Base-by-base conservation (phyloP, 164 flowering plant genomes). In the Stephania japonica region DNA sequence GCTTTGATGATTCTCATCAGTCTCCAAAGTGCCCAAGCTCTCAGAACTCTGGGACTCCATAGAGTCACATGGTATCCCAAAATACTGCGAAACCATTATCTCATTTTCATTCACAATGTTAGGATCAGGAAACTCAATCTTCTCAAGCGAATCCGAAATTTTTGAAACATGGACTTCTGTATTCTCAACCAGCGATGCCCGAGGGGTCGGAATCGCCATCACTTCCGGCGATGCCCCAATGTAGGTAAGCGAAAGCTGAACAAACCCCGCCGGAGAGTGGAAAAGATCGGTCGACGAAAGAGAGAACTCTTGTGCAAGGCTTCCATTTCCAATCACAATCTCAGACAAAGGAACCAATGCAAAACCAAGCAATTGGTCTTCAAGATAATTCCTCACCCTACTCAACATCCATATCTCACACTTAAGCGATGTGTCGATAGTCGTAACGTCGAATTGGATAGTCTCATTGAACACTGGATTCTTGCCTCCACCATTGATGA, bases 391-490 rank as follows among this genome's bases (percentile, higher is more conserved):
- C 81, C 78, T 89, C 74, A 88, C 97, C 80, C 99, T 86, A 75
- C 99, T 96, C 69, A 96, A 75, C 99, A 96, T 96, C 94, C 94
- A 96, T 72, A 96, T 77, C 87, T 96, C 99, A 82, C 98, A 93
- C 77, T 88, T 96, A 67, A 96, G 88, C 24, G 93, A 90, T 12
- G 85, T 70, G 16, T 93, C 89, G 0, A 85, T 26, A 4, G 86
- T 88, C 16, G 78, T 83, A 44, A 96, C 90, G 74, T 85, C 82
- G 70, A 96, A 87, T 16, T 65, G 75, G 19, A 91, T 79, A 63
- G 47, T 85, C 12, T 96, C 92, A 67, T 91, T 83, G 79, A 96
- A 96, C 64, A 93, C 91, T 0, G 99, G 99, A 79, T 92, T 90
- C 74, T 78, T 78, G 18, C 99, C 99, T 3, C 98, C 99, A 1